A percentile compares a stretch with the other conserved stretches of the same genome.
These are phyloP conservation scores for Mariannaea elegans DNA, from an alignment of 2,329 filamentous ascomycete species.

Conservation along the genomic window DNA sequence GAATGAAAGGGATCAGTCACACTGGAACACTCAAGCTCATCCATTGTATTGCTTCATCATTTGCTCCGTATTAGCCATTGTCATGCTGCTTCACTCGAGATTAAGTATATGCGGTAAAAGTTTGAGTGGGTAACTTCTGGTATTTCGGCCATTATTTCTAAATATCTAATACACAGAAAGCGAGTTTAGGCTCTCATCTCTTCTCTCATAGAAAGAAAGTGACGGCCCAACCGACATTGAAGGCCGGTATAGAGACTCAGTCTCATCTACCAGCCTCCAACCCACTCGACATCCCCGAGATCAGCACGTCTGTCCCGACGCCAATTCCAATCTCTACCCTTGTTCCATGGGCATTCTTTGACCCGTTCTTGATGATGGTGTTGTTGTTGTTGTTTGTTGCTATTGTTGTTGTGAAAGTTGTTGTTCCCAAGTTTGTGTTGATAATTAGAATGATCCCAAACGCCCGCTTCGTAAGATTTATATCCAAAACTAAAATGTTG, in stretches of 20 bases:
- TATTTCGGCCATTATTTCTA: constrained; percentile 58
- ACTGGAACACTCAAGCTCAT: too few species aligned
- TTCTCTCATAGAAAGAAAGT: constrained; percentile 26
- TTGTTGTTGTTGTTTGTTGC: constrained; percentile 41
- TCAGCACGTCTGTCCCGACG: constrained; percentile 70
- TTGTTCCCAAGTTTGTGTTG: constrained; percentile 45
- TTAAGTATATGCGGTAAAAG: too few species aligned
- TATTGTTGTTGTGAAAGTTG: constrained; percentile 1
- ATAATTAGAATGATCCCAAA: constrained; percentile 56
- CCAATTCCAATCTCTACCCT: constrained; percentile 69
- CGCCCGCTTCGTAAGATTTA: constrained; percentile 58
- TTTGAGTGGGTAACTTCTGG: constrained; percentile 73
- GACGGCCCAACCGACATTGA: constrained; percentile 68
- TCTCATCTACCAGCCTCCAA: constrained; percentile 84
- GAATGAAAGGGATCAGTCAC: too few species aligned
- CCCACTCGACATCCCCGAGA: constrained; percentile 88
- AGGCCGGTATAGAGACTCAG: constrained; percentile 51
- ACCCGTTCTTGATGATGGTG: constrained; percentile 53
- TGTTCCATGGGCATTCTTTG: constrained; percentile 65
- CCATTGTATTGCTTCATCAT: too few species aligned
- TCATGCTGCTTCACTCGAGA: too few species aligned
- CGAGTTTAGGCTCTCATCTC: constrained; percentile 60
- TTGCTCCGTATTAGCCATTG: too few species aligned
- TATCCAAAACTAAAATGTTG: constrained; percentile 58
- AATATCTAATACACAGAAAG: constrained; percentile 72